Evolutionary conservation across 176 grass and related monocot species (phyloP).

Genomic region (Aegilops tauschii): DNA sequence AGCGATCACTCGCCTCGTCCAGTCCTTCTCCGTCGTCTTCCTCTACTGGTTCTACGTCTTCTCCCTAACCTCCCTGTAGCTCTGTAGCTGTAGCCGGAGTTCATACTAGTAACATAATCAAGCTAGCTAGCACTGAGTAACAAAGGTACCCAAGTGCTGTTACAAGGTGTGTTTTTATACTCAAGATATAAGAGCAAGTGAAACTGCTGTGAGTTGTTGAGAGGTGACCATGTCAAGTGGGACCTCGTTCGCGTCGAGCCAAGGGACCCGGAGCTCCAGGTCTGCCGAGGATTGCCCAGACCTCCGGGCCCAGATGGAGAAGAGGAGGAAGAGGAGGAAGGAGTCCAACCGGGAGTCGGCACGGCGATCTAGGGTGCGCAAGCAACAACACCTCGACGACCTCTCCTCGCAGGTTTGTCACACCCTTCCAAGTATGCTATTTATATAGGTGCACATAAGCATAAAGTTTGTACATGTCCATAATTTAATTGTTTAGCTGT

Average conservation of each 20-base stretch:
- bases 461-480: neutral
- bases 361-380: conserved; percentile 63
- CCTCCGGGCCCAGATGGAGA: conserved; percentile 43
- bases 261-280: neutral
- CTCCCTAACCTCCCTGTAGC: conserved; percentile 48
- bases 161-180: conserved; percentile 21
- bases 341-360: conserved; percentile 90
- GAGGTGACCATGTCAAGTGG: conserved; percentile 59
- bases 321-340: conserved; percentile 63
- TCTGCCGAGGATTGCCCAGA: conserved; percentile 16
- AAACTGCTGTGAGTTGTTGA: neutral
- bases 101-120: neutral
- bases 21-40: conserved; percentile 98
- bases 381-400: conserved; percentile 71
- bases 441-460: neutral
- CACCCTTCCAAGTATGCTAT: neutral
- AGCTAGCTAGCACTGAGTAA: neutral
- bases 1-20: conserved; percentile 66
- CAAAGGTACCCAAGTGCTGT: conserved; percentile 4
- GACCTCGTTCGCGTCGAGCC: conserved; percentile 34
- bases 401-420: conserved; percentile 48
- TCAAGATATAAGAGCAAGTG: conserved; percentile 1
- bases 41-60: conserved; percentile 99
- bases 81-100: neutral
- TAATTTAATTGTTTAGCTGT: neutral